Conservation (phyloP, 805 yeast genomes). For the Yarrowia phangngaensis region DNA sequence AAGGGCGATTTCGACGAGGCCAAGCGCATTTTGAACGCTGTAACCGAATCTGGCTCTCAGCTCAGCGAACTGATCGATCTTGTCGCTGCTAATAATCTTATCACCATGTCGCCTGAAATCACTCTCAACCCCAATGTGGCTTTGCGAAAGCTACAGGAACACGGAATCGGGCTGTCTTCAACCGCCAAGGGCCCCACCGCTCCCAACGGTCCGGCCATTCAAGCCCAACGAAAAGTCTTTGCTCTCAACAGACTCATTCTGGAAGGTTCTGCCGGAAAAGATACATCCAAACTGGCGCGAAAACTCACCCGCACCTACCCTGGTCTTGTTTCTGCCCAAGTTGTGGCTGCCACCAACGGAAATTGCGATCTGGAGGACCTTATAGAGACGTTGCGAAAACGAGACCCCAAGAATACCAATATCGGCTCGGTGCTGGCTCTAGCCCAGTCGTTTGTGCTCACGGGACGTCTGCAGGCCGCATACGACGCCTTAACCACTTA, state of each 20-base stretch:
- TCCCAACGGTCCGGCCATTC: constrained; percentile 15
- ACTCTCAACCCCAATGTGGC: constrained; percentile 31
- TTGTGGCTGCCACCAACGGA: constrained; percentile 22
- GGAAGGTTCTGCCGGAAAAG: constrained; percentile 40
- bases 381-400: constrained; percentile 20
- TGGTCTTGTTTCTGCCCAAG: constrained; percentile 28
- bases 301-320: constrained; percentile 30
- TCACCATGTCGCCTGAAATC: constrained; percentile 10
- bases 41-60: constrained; percentile 33
- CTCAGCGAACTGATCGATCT: constrained; percentile 27
- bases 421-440: constrained; percentile 35
- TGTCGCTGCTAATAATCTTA: constrained; percentile 17
- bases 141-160: constrained; percentile 27
- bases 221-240: constrained; percentile 35
- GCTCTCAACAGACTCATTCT: constrained; percentile 44
- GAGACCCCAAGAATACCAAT: constrained; percentile 34
- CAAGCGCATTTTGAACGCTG: constrained; percentile 39
- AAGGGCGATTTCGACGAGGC: constrained; percentile 43
- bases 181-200: constrained; percentile 12
- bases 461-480: constrained; percentile 34
- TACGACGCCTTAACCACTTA: constrained; percentile 35
- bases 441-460: constrained; percentile 34
- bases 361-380: constrained; percentile 20
- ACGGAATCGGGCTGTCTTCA: constrained; percentile 13
- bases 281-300: constrained; percentile 30